Percentiles rank a stretch among this genome's conserved stretches.
Evolutionary conservation across 176 grass and related monocot genomes (phyloP).

Genomic region (Oryza brachyantha): DNA sequence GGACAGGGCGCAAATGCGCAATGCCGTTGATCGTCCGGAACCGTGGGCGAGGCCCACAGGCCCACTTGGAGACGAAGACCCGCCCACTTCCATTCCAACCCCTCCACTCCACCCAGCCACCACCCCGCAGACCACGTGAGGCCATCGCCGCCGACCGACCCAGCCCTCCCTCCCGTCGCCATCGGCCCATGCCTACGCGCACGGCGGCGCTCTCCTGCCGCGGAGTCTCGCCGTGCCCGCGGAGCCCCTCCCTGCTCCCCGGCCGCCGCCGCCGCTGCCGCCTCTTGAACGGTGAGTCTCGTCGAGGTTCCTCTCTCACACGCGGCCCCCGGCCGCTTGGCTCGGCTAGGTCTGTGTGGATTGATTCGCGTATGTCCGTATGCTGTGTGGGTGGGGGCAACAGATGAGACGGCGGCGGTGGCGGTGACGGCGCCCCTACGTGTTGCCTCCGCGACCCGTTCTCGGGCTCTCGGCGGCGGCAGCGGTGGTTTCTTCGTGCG

Average conservation of each 20-base stretch:
- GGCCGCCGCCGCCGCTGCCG: neutral
- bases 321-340: neutral
- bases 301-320: neutral
- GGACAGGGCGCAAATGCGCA: neutral
- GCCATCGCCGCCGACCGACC: neutral
- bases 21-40: neutral
- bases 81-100: neutral
- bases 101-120: no score
- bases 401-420: neutral
- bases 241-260: neutral
- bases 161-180: neutral
- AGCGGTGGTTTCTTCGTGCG: neutral
- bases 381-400: neutral
- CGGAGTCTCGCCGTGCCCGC: neutral
- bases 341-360: neutral
- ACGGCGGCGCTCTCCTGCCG: neutral
- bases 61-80: neutral
- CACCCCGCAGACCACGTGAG: no score
- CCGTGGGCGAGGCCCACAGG: neutral
- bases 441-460: neutral
- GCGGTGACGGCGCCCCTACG: neutral
- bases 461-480: neutral
- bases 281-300: neutral
- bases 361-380: neutral
- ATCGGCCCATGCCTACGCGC: neutral